Evolutionary conservation across 164 flowering plant genomes (phyloP).

Genomic region (Vitis rupestris): DNA sequence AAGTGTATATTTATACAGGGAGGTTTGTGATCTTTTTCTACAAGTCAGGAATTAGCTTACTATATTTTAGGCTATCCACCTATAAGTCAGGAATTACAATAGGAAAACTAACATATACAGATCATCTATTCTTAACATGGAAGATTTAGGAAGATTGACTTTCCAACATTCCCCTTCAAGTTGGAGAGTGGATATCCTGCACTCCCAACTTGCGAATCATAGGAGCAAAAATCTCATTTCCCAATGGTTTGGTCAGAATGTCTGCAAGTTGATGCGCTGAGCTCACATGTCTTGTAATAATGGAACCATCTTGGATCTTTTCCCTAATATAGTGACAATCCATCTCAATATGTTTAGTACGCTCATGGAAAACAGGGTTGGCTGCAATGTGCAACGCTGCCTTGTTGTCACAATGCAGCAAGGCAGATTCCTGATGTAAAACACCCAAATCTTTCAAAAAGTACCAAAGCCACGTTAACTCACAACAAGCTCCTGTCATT

Average conservation of each 20-base stretch:
- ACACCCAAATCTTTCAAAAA: not conserved
- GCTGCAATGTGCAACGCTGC: not conserved
- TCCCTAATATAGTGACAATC: not conserved
- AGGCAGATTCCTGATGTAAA: not conserved
- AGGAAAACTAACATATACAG: not conserved
- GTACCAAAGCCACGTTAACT: not conserved
- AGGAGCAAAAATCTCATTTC: conserved; percentile 1
- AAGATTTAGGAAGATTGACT: not conserved
- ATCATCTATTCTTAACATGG: not conserved
- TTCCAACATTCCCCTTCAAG: no score
- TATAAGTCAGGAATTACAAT: not conserved
- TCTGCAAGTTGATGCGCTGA: not conserved
- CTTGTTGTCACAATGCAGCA: conserved; percentile 1
- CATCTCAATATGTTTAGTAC: conserved; percentile 1
- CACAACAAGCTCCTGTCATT: not conserved
- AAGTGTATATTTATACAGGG: no score
- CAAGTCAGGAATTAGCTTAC: no score
- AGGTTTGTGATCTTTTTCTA: no score
- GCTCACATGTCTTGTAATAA: not conserved
- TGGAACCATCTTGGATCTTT: conserved; percentile 1
- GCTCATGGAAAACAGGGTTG: not conserved
- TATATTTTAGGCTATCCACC: no score
- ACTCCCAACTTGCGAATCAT: conserved; percentile 11
- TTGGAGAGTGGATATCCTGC: not conserved
- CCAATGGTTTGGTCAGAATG: conserved; percentile 1